Conservation (phyloP, 2,329 filamentous ascomycete species). For the Elsinoe fawcettii region DNA sequence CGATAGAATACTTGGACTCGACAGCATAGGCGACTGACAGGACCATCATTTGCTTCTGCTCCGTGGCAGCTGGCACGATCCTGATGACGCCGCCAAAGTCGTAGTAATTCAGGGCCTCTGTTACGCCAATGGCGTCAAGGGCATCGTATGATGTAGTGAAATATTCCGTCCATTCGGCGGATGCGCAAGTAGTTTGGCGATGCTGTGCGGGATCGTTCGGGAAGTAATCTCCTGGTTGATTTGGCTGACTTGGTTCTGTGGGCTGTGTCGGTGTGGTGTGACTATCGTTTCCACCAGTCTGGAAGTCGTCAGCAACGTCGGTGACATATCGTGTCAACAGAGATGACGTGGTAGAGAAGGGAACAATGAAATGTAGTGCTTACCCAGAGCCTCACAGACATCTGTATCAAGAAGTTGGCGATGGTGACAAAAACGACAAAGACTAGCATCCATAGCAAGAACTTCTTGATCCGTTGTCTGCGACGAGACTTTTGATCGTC, state of each 20-base stretch:
- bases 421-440: slow-evolving; percentile 2
- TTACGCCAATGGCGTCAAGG: neutral
- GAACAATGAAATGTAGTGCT: neutral
- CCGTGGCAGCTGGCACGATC: neutral
- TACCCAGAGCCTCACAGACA: neutral
- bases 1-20: neutral
- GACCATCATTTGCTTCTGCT: neutral
- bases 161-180: slow-evolving; percentile 1
- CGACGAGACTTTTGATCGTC: neutral
- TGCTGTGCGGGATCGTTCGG: slow-evolving; percentile 4
- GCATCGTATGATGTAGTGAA: neutral
- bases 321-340: neutral
- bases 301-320: neutral
- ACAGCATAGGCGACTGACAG: slow-evolving; percentile 11
- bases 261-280: neutral
- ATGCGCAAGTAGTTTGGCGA: slow-evolving; percentile 1
- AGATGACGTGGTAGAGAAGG: no score
- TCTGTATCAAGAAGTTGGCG: neutral
- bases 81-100: slow-evolving; percentile 1
- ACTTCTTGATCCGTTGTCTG: slow-evolving; percentile 3
- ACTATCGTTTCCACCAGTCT: neutral
- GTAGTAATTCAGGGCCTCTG: neutral
- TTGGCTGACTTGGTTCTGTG: neutral
- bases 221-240: neutral
- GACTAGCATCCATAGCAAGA: neutral